Evolutionary conservation across 2,329 filamentous ascomycete genomes (phyloP).

Genomic region (Penicillium concentricum): DNA sequence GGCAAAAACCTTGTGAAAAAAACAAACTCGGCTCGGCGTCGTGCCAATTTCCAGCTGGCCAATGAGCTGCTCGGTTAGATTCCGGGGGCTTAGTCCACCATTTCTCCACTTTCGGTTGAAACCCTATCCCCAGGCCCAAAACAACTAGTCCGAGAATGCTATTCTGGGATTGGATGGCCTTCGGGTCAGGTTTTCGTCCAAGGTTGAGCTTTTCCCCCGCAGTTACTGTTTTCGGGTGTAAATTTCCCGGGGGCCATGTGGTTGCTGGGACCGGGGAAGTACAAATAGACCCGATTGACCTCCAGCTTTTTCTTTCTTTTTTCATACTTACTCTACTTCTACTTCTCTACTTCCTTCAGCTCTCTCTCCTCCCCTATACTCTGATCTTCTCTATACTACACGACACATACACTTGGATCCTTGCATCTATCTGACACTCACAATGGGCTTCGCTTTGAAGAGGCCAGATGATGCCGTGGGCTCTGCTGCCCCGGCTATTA

Average conservation of each 20-base stretch:
- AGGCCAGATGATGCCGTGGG: constrained; percentile 48
- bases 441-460: constrained; percentile 46
- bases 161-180: not conserved
- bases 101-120: not conserved
- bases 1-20: not conserved
- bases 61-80: not conserved
- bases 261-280: constrained; percentile 1
- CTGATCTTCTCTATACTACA: not conserved
- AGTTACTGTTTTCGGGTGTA: constrained; percentile 1
- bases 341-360: not conserved
- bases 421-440: not conserved
- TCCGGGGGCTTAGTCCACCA: constrained; percentile 1
- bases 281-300: constrained; percentile 5
- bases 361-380: not conserved
- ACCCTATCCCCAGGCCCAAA: constrained; percentile 10
- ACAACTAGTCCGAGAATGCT: not conserved
- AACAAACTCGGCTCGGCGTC: not conserved
- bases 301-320: not conserved
- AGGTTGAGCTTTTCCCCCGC: not conserved
- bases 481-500: constrained; percentile 49
- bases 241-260: constrained; percentile 7
- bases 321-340: not conserved
- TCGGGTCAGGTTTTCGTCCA: not conserved
- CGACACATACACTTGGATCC: not conserved
- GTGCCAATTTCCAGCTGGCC: not conserved